These are phyloP conservation scores for Lipomyces kockii DNA, from an alignment of 805 yeast genomes.

Conservation along the genomic window DNA sequence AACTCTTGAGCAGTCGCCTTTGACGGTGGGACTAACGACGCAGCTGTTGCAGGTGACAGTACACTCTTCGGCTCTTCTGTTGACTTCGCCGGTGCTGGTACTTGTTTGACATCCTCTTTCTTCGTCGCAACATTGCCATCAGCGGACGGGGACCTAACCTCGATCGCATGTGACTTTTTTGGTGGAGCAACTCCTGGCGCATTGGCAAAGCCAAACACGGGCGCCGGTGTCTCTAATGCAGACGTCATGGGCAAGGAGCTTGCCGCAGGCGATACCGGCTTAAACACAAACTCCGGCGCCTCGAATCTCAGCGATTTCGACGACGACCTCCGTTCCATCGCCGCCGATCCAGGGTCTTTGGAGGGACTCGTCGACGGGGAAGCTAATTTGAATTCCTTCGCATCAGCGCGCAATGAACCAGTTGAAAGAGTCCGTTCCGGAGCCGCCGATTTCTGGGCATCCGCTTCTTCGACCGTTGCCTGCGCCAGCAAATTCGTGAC, in stretches of 20 bases:
- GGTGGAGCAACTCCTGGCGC: no score
- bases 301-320: neutral
- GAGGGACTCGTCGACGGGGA: neutral
- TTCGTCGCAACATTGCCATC: neutral
- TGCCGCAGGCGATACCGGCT: neutral
- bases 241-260: neutral
- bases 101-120: neutral
- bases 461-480: neutral
- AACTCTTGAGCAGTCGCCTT: neutral
- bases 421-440: neutral
- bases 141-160: neutral
- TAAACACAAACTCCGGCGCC: neutral
- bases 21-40: neutral
- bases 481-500: neutral
- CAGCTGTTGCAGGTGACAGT: neutral
- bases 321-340: neutral
- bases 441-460: neutral
- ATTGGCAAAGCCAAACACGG: neutral
- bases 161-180: neutral
- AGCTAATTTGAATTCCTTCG: neutral
- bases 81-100: neutral
- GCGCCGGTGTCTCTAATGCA: neutral
- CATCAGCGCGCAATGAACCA: neutral
- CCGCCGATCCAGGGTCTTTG: neutral
- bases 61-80: neutral